phyloP scores from a whole-genome alignment of 2,329 filamentous ascomycete genomes.

The Pestalotiopsis sp. region DNA sequence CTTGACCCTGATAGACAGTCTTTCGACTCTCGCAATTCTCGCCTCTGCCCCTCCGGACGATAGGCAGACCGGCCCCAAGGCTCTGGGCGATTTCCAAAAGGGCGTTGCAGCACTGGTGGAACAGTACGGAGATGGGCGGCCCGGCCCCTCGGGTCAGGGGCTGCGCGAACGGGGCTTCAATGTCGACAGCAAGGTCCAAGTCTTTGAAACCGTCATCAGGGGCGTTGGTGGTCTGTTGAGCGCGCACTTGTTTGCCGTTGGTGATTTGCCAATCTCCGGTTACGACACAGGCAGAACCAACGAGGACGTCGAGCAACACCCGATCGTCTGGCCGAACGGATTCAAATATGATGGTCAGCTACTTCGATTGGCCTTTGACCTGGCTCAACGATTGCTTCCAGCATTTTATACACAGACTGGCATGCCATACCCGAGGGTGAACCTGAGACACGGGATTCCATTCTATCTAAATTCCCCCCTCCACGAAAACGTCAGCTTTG shows the following conservation, averaged over 20 bases:
- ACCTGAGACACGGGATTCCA: constrained; percentile 85
- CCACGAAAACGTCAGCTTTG: constrained; percentile 56
- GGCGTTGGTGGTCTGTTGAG: constrained; percentile 89
- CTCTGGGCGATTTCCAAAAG: constrained; percentile 76
- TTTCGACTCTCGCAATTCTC: constrained; percentile 91
- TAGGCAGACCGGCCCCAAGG: constrained; percentile 57
- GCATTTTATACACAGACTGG: constrained; percentile 92
- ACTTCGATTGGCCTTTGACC: constrained; percentile 83
- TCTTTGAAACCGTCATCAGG: constrained; percentile 96
- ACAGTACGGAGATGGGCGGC: constrained; percentile 84
- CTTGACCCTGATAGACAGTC: constrained; percentile 89
- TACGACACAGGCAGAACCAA: constrained; percentile 61
- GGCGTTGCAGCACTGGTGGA: constrained; percentile 76
- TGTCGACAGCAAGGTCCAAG: constrained; percentile 95
- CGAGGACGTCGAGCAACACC: constrained; percentile 48
- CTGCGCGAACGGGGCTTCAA: constrained; percentile 82
- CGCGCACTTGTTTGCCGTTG: constrained; percentile 89
- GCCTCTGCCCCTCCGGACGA: constrained; percentile 70
- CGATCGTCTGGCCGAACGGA: constrained; percentile 74
- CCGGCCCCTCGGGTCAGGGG: constrained; percentile 70
- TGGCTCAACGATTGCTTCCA: constrained; percentile 81
- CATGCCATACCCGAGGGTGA: constrained; percentile 92
- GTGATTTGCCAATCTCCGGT: constrained; percentile 82
- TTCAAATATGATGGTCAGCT: constrained; percentile 89
- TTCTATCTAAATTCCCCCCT: constrained; percentile 89